phyloP scores from a whole-genome alignment of 257 asterid species.

The Gentiana dahurica region DNA sequence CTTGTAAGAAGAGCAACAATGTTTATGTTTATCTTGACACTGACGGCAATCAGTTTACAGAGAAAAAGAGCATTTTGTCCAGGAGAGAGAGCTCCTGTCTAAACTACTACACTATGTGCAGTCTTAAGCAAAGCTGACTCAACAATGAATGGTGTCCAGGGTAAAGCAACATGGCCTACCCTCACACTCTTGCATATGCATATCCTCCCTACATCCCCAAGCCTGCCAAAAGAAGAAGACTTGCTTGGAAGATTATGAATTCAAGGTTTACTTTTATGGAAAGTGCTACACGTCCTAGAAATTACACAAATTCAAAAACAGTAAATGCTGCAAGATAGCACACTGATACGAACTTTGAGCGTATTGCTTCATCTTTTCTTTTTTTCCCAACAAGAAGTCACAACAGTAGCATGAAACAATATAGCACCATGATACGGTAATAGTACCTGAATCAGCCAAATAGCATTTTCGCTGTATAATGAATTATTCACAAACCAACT shows the following conservation, averaged over 20 bases:
- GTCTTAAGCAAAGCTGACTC: too few relatives aligned
- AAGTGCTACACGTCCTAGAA: too few relatives aligned
- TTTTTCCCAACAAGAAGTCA: neutral
- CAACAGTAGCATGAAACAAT: neutral
- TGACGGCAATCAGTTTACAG: too few relatives aligned
- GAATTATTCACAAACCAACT: constrained; percentile 85
- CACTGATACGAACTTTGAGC: neutral
- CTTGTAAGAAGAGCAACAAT: neutral
- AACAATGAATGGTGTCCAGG: too few relatives aligned
- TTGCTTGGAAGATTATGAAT: too few relatives aligned
- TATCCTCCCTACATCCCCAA: too few relatives aligned
- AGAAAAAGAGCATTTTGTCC: neutral
- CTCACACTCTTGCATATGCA: too few relatives aligned
- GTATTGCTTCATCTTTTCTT: neutral
- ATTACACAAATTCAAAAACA: too few relatives aligned
- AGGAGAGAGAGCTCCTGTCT: neutral
- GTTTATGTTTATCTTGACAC: neutral
- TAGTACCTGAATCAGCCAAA: constrained; percentile 88
- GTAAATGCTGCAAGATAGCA: too few relatives aligned
- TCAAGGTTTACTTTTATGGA: too few relatives aligned
- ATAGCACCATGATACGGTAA: neutral
- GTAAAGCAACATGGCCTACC: too few relatives aligned
- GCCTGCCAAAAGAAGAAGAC: too few relatives aligned
- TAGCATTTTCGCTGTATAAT: constrained; percentile 69
- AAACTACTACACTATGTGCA: neutral